Evolutionary conservation across 805 yeast species (phyloP), one percentile per base, ranked within the genome.

Genomic region (Candida incommunis): DNA sequence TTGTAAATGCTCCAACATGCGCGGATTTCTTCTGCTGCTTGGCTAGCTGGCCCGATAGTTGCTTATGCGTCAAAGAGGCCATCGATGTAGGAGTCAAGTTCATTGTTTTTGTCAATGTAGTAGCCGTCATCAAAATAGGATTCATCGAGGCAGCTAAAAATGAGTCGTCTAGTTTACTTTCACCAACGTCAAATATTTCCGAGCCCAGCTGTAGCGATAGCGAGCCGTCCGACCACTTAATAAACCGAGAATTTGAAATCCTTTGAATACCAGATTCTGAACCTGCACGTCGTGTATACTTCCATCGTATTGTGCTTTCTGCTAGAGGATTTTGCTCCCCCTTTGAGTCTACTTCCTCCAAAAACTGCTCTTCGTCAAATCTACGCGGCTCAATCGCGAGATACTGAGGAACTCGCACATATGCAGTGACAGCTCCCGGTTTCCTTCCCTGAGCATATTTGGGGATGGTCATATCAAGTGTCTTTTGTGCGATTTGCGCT

Each of bases 171-270:
- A 31, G 37, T 9, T 11, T 7, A 40, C 73, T 75, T 46, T 80
- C 81, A 55, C 81, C 82, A 48, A 85, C 77, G 58, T 90, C 96
- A 55, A 88, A 90, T 50, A 80, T 71, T 63, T 92, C 98, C 41
- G 72, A 71, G 25, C 98, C 98, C 31, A 92, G 66, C 57, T 85
- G 88, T 53, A 92, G 67, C 2, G 96, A 87, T 50, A 78, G 65
- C 3, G 85, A 70, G 1, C 98, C 98, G 63, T 92, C 97, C 46
- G 82, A 81, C 98, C 98, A 92, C 60, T 85, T 82, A 27, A 92
- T 74, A 46, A 90, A 77, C 57, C 88, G 85, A 3, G 96, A 80
- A 58, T 92, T 92, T 7, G 94, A 81, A 60, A 87, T 94, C 54
- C 83, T 83, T 56, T 75, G 74, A 51, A 88, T 76, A 18, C 64